These are phyloP conservation scores for Perilla frutescens DNA, from an alignment of 257 asterid genomes.

Conservation along the genomic window DNA sequence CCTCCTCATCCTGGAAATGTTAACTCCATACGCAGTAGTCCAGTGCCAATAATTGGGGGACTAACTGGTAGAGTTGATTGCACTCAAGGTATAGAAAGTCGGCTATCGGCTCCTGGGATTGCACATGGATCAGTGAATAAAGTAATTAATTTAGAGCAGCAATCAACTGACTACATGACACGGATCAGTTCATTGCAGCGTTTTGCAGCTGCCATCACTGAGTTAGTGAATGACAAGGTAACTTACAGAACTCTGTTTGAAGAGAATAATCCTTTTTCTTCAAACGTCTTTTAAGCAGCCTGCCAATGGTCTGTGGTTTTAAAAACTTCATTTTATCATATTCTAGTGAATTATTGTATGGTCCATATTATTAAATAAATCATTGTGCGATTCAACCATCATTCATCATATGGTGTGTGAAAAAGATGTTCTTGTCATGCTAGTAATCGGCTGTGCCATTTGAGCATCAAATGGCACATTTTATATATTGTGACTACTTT, in stretches of 20 bases:
- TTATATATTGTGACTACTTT: background rate
- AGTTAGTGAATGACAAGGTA: constrained; percentile 82
- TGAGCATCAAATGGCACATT: background rate
- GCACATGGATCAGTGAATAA: constrained; percentile 63
- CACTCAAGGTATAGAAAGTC: constrained; percentile 55
- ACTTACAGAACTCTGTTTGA: constrained; percentile 29
- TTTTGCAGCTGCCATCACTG: constrained; percentile 68
- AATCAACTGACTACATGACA: constrained; percentile 65
- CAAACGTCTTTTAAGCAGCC: background rate
- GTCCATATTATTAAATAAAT: too few relatives aligned
- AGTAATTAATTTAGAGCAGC: constrained; percentile 57
- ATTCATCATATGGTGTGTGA: too few relatives aligned
- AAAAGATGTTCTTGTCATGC: too few relatives aligned
- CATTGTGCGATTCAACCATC: too few relatives aligned
- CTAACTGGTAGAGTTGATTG: constrained; percentile 48
- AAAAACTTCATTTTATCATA: constrained; percentile 1
- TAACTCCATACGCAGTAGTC: constrained; percentile 56
- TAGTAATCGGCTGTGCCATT: background rate
- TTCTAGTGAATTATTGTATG: background rate
- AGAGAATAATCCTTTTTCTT: background rate
- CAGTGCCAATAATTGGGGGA: constrained; percentile 57
- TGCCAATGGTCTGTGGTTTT: background rate
- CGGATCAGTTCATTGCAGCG: constrained; percentile 75
- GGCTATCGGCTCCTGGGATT: constrained; percentile 64
- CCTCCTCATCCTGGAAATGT: constrained; percentile 45